These are phyloP conservation scores for Boletus patriciae DNA, from an alignment of 768 basidiomycete genomes.

Conservation along the genomic window DNA sequence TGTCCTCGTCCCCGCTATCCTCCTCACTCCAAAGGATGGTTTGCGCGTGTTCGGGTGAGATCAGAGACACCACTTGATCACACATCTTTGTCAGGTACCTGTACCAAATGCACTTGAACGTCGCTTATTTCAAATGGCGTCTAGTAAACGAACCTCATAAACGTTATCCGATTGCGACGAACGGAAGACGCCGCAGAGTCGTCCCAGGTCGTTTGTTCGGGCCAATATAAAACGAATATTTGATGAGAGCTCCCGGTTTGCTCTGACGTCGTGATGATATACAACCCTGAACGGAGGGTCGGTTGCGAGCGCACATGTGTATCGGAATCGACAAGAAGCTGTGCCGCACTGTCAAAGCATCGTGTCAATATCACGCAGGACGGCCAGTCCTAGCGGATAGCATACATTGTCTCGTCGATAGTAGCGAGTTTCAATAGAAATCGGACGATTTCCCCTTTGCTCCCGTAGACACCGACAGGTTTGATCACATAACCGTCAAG, in stretches of 20 bases:
- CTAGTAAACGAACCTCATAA: slow-evolving; percentile 51
- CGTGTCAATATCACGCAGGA: background rate
- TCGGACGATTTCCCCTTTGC: slow-evolving; percentile 47
- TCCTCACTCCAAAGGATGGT: slow-evolving; percentile 47
- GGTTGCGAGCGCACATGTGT: slow-evolving; percentile 3
- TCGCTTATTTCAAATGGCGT: background rate
- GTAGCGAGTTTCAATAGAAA: slow-evolving; percentile 41
- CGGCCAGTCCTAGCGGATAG: background rate
- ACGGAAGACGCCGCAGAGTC: slow-evolving; percentile 47
- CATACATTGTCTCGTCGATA: slow-evolving; percentile 45
- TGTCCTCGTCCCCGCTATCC: slow-evolving; percentile 28
- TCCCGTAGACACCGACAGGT: slow-evolving; percentile 60
- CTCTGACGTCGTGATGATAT: slow-evolving; percentile 13
- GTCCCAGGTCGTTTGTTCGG: slow-evolving; percentile 58
- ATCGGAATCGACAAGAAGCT: slow-evolving; percentile 18
- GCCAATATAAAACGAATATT: slow-evolving; percentile 60
- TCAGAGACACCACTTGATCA: slow-evolving; percentile 53
- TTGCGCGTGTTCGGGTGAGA: slow-evolving; percentile 48
- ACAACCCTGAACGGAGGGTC: slow-evolving; percentile 23
- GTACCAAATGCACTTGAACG: background rate
- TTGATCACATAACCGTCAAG: slow-evolving; percentile 47
- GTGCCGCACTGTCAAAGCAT: slow-evolving; percentile 6
- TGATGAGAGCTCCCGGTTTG: slow-evolving; percentile 13
- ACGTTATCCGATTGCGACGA: slow-evolving; percentile 54
- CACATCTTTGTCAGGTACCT: slow-evolving; percentile 62